Evolutionary conservation across 2,329 filamentous ascomycete genomes (phyloP).

Genomic region (Calcarisporium arbuscula): DNA sequence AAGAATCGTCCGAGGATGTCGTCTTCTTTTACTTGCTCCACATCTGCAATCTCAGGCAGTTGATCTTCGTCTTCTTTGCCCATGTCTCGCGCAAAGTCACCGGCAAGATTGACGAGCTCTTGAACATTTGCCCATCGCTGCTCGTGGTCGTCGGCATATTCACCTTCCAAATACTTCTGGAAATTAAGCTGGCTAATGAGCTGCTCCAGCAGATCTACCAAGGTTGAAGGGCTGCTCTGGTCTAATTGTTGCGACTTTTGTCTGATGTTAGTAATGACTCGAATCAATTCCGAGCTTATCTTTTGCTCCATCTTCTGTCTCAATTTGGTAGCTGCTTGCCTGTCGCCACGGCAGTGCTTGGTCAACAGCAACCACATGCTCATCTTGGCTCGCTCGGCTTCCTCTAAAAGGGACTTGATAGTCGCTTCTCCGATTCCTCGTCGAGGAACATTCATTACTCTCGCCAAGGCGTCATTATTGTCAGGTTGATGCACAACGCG

Average conservation of each 20-base stretch:
- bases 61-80: slow-evolving; percentile 43
- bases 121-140: slow-evolving; percentile 82
- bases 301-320: slow-evolving; percentile 46
- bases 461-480: slow-evolving; percentile 78
- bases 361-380: slow-evolving; percentile 71
- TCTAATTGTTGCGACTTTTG: slow-evolving; percentile 22
- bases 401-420: slow-evolving; percentile 64
- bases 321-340: slow-evolving; percentile 42
- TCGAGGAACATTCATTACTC: slow-evolving; percentile 79
- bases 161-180: slow-evolving; percentile 64
- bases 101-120: slow-evolving; percentile 75
- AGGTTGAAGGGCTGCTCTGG: slow-evolving; percentile 19
- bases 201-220: slow-evolving; percentile 45
- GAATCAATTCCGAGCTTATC: slow-evolving; percentile 43
- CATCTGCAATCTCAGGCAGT: slow-evolving; percentile 62
- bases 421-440: slow-evolving; percentile 77
- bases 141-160: slow-evolving; percentile 69
- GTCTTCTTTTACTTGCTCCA: slow-evolving; percentile 62
- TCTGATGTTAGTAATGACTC: slow-evolving; percentile 29
- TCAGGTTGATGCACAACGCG: slow-evolving; percentile 77
- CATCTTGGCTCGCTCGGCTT: slow-evolving; percentile 63
- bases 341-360: slow-evolving; percentile 45
- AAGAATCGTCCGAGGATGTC: slow-evolving; percentile 68
- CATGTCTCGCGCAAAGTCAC: slow-evolving; percentile 55
- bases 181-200: slow-evolving; percentile 63